Evolutionary conservation across 805 yeast species (phyloP).

Genomic region (Lachancea thermotolerans): DNA sequence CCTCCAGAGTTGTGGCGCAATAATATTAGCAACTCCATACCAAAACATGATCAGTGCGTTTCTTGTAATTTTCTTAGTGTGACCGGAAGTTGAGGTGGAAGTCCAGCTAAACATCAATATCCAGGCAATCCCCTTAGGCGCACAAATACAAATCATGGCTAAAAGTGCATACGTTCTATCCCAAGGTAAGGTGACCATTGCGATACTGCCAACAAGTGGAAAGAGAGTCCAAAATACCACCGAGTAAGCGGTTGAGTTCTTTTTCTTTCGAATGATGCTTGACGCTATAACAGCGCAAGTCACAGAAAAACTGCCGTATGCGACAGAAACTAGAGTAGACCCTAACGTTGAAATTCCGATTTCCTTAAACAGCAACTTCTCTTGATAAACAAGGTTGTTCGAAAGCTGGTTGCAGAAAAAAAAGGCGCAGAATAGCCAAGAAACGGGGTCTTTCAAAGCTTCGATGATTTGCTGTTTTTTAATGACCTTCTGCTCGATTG

Average conservation of each 20-base stretch:
- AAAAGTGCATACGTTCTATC: conserved; percentile 38
- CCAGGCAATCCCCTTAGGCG: conserved; percentile 38
- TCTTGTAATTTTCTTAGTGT: conserved; percentile 45
- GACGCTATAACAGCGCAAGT: conserved; percentile 32
- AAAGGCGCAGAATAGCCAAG: conserved; percentile 38
- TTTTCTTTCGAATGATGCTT: conserved; percentile 33
- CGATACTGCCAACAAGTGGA: conserved; percentile 41
- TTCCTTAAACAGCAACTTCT: conserved; percentile 40
- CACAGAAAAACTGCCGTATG: conserved; percentile 39
- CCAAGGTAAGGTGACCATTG: conserved; percentile 41
- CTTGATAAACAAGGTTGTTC: conserved; percentile 48
- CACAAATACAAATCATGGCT: conserved; percentile 41
- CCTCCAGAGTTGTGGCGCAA: conserved; percentile 53
- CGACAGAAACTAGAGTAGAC: conserved; percentile 48
- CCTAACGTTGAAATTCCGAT: conserved; percentile 41
- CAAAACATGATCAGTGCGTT: conserved; percentile 39
- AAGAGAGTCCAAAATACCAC: conserved; percentile 37
- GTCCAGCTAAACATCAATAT: conserved; percentile 35
- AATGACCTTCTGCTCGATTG: conserved; percentile 41
- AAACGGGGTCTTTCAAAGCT: conserved; percentile 42
- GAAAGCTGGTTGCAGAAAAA: conserved; percentile 43
- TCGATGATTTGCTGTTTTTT: conserved; percentile 45
- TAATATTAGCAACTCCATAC: conserved; percentile 44
- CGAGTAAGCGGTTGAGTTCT: conserved; percentile 36
- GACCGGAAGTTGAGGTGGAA: conserved; percentile 37